These are phyloP conservation scores for Pneumocystis canis DNA, from an alignment of 1,139 yeast species.

Conservation along the genomic window DNA sequence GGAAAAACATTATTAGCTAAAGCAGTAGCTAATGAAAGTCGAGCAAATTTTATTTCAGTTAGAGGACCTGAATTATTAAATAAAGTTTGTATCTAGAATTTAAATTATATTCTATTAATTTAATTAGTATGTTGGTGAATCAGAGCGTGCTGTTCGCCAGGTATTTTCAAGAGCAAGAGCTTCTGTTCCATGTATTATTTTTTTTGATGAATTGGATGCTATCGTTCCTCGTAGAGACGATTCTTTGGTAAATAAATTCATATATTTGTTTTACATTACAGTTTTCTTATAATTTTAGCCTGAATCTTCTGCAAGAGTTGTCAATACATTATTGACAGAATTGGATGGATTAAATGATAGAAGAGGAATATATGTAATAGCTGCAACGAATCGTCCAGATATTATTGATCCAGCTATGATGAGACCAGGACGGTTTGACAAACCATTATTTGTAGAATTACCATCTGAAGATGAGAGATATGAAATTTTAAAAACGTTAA, in stretches of 20 bases:
- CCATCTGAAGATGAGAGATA: conserved; percentile 65
- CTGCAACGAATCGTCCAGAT: conserved; percentile 95
- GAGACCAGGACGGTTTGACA: conserved; percentile 91
- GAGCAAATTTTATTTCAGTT: conserved; percentile 88
- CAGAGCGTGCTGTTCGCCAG: conserved; percentile 87
- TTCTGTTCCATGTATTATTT: conserved; percentile 85
- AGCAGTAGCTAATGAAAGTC: conserved; percentile 93
- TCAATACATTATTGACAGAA: conserved; percentile 83
- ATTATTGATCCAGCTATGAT: conserved; percentile 98
- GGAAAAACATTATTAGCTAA: conserved; percentile 92
- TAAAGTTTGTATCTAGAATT: conserved; percentile 26
- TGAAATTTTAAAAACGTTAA: conserved; percentile 68
- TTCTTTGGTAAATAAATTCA: conserved; percentile 27
- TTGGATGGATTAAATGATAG: conserved; percentile 88
- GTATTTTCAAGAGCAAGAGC: conserved; percentile 91
- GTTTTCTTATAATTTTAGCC: conserved; percentile 26
- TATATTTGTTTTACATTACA: not conserved
- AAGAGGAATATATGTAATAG: conserved; percentile 83
- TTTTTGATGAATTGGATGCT: conserved; percentile 93
- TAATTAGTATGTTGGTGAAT: conserved; percentile 68
- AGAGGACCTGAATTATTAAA: conserved; percentile 90
- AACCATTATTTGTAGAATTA: conserved; percentile 77
- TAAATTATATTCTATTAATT: not conserved
- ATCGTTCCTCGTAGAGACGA: conserved; percentile 88
- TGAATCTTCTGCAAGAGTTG: conserved; percentile 87